Percentiles rank a stretch among this genome's conserved stretches.
These are phyloP conservation scores for Melastoma candidum DNA, from an alignment of 441 rosid species.

Conservation along the genomic window DNA sequence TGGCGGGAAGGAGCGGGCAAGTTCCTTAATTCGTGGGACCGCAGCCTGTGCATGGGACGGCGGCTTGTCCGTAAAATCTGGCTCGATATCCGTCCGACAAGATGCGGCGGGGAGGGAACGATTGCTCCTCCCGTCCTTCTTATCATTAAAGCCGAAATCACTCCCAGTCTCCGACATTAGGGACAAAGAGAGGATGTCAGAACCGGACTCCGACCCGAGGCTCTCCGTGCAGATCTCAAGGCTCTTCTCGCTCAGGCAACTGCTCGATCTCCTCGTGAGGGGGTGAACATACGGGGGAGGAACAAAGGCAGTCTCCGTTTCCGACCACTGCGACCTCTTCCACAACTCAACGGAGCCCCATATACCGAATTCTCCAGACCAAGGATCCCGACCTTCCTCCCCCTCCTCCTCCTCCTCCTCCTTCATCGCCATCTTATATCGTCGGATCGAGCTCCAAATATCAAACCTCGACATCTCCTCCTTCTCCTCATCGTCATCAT, in stretches of 20 bases:
- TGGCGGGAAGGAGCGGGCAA: conserved; percentile 56
- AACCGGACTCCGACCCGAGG: conserved; percentile 99
- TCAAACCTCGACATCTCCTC: conserved; percentile 15
- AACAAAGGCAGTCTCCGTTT: conserved; percentile 20
- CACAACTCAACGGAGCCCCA: conserved; percentile 59
- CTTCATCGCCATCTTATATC: conserved; percentile 7
- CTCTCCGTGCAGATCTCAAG: conserved; percentile 86
- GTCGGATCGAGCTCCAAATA: conserved; percentile 39
- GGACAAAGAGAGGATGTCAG: conserved; percentile 58
- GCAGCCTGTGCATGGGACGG: not conserved
- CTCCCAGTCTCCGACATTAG: conserved; percentile 50
- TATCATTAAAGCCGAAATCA: conserved; percentile 12
- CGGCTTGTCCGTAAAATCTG: conserved; percentile 5
- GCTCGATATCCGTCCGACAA: conserved; percentile 1
- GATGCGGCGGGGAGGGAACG: not conserved
- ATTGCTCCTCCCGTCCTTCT: conserved; percentile 27
- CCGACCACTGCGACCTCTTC: conserved; percentile 14
- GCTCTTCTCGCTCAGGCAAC: conserved; percentile 59
- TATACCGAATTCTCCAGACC: conserved; percentile 32
- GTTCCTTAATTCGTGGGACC: conserved; percentile 17
- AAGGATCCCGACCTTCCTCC: conserved; percentile 14
- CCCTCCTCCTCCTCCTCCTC: not conserved
- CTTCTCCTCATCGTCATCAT: conserved; percentile 5
- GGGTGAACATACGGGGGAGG: conserved; percentile 69
- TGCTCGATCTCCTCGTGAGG: conserved; percentile 38